Percentiles rank a stretch among this genome's conserved stretches.
Conservation (phyloP, 176 grass and related monocot genomes). For the Lolium multiflorum region DNA sequence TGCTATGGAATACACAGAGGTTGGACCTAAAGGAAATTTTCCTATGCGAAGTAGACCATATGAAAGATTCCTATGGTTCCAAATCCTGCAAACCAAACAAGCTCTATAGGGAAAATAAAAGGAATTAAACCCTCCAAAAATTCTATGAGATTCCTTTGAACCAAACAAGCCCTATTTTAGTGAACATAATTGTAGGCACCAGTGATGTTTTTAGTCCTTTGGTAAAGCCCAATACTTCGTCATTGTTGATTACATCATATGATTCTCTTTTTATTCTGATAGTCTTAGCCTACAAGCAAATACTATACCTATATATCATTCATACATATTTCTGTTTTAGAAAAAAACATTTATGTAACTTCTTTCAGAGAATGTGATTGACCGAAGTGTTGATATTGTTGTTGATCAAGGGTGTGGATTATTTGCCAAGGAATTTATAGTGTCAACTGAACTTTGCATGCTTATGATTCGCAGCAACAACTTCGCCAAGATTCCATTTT, state of each 20-base stretch:
- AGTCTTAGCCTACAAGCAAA: background rate
- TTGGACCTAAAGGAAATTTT: background rate
- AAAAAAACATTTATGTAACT: background rate
- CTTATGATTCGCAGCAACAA: background rate
- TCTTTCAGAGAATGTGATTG: background rate
- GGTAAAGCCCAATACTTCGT: background rate
- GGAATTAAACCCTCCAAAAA: too few relatives aligned
- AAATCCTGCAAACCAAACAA: too few relatives aligned
- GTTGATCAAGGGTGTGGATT: background rate
- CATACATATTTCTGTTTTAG: background rate
- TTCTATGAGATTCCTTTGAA: too few relatives aligned
- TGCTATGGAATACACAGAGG: background rate
- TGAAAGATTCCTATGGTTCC: too few relatives aligned
- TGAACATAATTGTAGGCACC: background rate
- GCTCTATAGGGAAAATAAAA: too few relatives aligned
- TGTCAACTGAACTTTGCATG: background rate
- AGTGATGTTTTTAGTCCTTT: background rate
- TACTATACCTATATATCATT: background rate
- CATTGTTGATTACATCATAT: background rate
- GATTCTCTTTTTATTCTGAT: background rate
- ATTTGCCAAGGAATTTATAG: background rate
- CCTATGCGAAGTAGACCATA: background rate
- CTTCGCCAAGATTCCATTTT: background rate
- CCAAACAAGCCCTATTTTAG: background rate
- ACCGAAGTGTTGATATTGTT: slow-evolving; percentile 6